phyloP scores from a whole-genome alignment of 2,329 filamentous ascomycete species.

The Aureobasidium sp. region DNA sequence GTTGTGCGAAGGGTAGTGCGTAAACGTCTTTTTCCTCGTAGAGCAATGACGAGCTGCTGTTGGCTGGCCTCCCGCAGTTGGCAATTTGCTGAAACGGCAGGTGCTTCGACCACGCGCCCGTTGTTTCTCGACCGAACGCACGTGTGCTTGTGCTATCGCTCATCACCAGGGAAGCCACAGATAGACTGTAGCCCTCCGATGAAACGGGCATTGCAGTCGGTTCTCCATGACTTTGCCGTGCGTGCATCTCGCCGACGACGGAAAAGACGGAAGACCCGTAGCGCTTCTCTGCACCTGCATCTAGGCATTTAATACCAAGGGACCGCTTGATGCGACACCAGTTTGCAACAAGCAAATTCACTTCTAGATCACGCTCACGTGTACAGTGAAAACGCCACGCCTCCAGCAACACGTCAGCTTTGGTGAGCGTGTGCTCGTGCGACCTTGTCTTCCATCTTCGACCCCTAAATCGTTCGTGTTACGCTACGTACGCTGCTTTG shows the following conservation, averaged over 20 bases:
- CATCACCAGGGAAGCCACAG: slow-evolving; percentile 1
- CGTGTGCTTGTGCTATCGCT: not conserved
- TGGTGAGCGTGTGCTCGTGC: slow-evolving; percentile 7
- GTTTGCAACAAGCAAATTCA: not conserved
- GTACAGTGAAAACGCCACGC: not conserved
- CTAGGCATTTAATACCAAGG: not conserved
- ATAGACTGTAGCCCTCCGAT: not conserved
- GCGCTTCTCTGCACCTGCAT: not conserved
- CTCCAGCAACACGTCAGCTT: not conserved
- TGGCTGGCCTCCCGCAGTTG: slow-evolving; percentile 11
- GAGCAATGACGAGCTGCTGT: slow-evolving; percentile 9
- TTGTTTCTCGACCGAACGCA: slow-evolving; percentile 4
- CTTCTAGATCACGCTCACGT: not conserved
- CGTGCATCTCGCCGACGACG: not conserved
- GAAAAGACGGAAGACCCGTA: not conserved
- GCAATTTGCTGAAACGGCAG: slow-evolving; percentile 13
- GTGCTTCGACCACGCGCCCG: slow-evolving; percentile 12
- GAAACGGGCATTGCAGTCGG: slow-evolving; percentile 4
- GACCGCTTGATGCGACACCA: not conserved
- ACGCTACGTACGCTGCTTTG: not conserved
- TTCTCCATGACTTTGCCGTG: not conserved
- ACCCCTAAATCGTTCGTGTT: not conserved
- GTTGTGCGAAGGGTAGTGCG: not conserved
- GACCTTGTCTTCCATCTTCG: not conserved
- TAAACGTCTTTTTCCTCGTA: slow-evolving; percentile 7